Conservation (phyloP, 2,329 filamentous ascomycete species). For the Colletotrichum melonis region DNA sequence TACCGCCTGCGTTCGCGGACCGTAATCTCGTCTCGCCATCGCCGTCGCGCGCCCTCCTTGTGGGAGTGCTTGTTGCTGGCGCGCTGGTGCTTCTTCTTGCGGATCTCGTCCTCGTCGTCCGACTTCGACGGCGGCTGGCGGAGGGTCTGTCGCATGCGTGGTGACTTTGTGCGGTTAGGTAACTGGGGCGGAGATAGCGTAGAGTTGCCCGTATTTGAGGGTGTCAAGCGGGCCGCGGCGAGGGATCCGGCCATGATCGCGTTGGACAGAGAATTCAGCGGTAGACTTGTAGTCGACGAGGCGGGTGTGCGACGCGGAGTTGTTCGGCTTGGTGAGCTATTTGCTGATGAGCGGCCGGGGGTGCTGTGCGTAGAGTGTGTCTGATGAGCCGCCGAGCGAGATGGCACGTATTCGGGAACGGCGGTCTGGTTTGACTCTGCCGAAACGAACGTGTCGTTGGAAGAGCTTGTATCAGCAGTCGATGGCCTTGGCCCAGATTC, state of each 20-base stretch:
- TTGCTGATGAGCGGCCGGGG: slow-evolving; percentile 27
- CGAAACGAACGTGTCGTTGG: slow-evolving; percentile 42
- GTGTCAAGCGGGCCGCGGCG: slow-evolving; percentile 69
- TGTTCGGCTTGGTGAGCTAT: slow-evolving; percentile 51
- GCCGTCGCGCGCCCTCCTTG: slow-evolving; percentile 78
- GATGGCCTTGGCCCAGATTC: slow-evolving; percentile 32
- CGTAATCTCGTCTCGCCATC: slow-evolving; percentile 82
- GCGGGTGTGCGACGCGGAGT: slow-evolving; percentile 42
- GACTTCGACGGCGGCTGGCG: slow-evolving; percentile 63
- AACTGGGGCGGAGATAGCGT: slow-evolving; percentile 52
- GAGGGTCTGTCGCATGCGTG: slow-evolving; percentile 73
- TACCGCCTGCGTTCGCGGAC: slow-evolving; percentile 81
- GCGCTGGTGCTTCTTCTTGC: slow-evolving; percentile 57
- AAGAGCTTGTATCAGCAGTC: slow-evolving; percentile 37
- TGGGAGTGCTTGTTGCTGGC: slow-evolving; percentile 76
- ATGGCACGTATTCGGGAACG: neutral
- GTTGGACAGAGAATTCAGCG: slow-evolving; percentile 74
- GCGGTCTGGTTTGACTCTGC: slow-evolving; percentile 42
- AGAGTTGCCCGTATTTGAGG: slow-evolving; percentile 52
- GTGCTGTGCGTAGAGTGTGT: slow-evolving; percentile 17
- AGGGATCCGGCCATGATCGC: slow-evolving; percentile 82
- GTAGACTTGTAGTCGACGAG: slow-evolving; percentile 54
- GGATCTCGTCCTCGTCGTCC: slow-evolving; percentile 66
- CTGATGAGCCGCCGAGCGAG: neutral
- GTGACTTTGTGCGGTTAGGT: slow-evolving; percentile 57